A percentile compares a stretch with the other conserved stretches of the same genome.
phyloP scores from a whole-genome alignment of 2,329 filamentous ascomycete species.

The Aspergillus sp. region DNA sequence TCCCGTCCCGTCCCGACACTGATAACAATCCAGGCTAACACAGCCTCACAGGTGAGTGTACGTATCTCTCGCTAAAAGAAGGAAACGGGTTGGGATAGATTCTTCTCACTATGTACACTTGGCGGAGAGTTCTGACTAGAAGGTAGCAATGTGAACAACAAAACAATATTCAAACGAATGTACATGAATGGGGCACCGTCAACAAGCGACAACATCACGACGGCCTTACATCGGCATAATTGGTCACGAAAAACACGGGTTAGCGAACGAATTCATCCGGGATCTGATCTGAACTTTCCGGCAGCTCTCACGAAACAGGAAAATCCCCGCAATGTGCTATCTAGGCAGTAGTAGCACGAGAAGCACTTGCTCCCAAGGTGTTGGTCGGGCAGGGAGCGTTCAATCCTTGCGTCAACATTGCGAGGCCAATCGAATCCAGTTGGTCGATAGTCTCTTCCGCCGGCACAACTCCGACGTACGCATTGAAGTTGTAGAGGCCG shows the following conservation, averaged over 20 bases:
- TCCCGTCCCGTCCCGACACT: constrained; percentile 11
- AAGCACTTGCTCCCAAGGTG: constrained; percentile 24
- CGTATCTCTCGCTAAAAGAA: not conserved
- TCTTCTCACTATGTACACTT: not conserved
- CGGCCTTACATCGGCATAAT: not conserved
- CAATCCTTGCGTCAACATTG: constrained; percentile 34
- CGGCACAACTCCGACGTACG: constrained; percentile 58
- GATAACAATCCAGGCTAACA: not conserved
- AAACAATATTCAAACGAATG: not conserved
- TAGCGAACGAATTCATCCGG: not conserved
- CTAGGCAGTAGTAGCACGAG: not conserved
- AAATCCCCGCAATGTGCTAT: not conserved
- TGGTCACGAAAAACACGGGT: not conserved
- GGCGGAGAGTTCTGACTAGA: not conserved
- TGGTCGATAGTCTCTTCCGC: constrained; percentile 37
- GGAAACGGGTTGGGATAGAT: not conserved
- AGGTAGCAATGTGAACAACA: not conserved
- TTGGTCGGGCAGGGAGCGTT: constrained; percentile 35
- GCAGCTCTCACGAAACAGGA: not conserved
- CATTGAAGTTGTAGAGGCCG: constrained; percentile 62
- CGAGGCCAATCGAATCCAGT: constrained; percentile 41
- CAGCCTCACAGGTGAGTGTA: not conserved
- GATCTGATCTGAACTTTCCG: not conserved
- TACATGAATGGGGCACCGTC: not conserved
- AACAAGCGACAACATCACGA: not conserved